Conservation (phyloP, 139 green algal genomes). For the Edaphochlamys debaryana region DNA sequence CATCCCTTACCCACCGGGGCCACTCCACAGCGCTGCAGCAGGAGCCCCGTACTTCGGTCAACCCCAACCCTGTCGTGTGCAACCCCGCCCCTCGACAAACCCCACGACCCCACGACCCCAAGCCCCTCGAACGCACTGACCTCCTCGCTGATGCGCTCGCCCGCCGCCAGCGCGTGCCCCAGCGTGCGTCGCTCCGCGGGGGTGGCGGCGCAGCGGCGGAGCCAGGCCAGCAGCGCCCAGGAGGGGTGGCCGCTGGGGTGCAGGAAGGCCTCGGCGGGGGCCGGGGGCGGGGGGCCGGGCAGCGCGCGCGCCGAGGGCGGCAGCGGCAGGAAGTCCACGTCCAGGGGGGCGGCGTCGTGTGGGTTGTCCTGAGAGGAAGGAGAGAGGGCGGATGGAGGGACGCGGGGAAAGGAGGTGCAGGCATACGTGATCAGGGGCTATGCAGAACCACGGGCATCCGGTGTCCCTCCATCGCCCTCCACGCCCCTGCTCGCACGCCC, state of each 20-base stretch:
- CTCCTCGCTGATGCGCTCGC: slow-evolving; percentile 28
- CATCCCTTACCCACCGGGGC: no score
- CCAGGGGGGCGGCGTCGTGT: slow-evolving; percentile 71
- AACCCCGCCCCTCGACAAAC: no score
- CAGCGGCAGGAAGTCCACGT: slow-evolving; percentile 26
- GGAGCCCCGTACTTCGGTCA: no score
- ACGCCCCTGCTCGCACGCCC: no score
- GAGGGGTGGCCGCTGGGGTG: slow-evolving; percentile 61
- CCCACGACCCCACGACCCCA: no score
- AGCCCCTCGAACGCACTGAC: neutral
- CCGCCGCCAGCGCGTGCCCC: slow-evolving; percentile 9
- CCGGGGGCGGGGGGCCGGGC: neutral
- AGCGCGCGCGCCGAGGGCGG: neutral
- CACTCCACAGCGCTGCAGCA: no score
- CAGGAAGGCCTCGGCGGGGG: slow-evolving; percentile 53
- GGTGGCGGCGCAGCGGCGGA: slow-evolving; percentile 26
- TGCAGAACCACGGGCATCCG: no score
- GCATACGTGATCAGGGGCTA: neutral
- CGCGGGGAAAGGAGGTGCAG: neutral
- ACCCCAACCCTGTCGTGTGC: no score
- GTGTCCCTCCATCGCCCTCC: no score
- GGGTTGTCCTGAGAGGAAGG: slow-evolving; percentile 59
- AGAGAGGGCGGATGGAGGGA: neutral
- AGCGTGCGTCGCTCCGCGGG: slow-evolving; percentile 19
- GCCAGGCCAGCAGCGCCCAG: slow-evolving; percentile 67